Evolutionary conservation across 179 eudicot species (phyloP).

Genomic region (Silene noctiflora): DNA sequence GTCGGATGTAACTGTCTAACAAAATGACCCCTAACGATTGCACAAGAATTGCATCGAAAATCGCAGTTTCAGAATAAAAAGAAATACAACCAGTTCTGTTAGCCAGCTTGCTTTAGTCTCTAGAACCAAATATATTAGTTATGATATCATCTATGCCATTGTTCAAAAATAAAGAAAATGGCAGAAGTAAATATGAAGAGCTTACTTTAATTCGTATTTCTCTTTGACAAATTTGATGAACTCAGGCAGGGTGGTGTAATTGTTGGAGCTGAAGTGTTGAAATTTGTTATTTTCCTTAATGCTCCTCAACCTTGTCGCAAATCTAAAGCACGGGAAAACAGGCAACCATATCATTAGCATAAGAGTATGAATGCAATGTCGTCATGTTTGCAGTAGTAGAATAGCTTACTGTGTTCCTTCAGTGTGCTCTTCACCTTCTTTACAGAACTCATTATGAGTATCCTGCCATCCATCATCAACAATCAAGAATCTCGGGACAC

Average conservation of each 20-base stretch:
- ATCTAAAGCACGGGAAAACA: conserved; percentile 34
- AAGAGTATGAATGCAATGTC: background rate
- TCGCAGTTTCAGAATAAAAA: too few relatives aligned
- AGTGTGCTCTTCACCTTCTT: conserved; percentile 48
- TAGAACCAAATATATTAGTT: too few relatives aligned
- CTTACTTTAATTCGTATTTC: conserved; percentile 52
- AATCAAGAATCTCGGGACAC: conserved; percentile 61
- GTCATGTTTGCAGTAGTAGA: background rate
- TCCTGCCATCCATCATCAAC: conserved; percentile 91
- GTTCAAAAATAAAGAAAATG: background rate
- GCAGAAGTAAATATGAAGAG: background rate
- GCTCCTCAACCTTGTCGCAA: conserved; percentile 51
- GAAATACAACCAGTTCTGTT: too few relatives aligned
- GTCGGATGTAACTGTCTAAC: too few relatives aligned
- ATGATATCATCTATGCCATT: background rate
- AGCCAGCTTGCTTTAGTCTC: background rate
- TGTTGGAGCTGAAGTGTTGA: conserved; percentile 32
- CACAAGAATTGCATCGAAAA: too few relatives aligned
- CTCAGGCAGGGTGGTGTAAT: conserved; percentile 41
- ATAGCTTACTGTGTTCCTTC: conserved; percentile 58
- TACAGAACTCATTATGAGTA: conserved; percentile 46
- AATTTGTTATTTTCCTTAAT: conserved; percentile 60
- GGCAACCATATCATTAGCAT: background rate
- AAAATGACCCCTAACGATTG: too few relatives aligned
- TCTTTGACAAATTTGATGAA: conserved; percentile 53